Evolutionary conservation across 2,329 filamentous ascomycete genomes (phyloP), one percentile per base, ranked within the genome.

Genomic region (Ophiocordyceps camponoti-leonardi): DNA sequence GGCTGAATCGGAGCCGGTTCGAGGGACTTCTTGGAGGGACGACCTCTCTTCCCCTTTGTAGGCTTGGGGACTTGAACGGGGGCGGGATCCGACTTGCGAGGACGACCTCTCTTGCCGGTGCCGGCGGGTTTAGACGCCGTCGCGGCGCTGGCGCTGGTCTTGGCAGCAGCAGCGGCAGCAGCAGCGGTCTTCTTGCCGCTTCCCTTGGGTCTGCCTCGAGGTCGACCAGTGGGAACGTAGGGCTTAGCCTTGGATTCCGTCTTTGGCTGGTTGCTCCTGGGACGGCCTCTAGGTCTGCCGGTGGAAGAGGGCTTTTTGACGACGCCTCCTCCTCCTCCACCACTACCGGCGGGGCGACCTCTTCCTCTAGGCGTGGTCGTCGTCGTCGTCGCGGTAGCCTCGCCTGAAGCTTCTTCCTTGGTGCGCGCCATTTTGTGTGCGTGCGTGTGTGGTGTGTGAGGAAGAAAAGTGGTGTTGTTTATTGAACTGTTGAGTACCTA

Each of bases 151-250:
- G 22, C 22, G 30, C 19, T 20, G 11, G 40, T 31, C 30, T 28
- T 45, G 46, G 5, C 11, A 11, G 11, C 16, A 11, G 12, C 31
- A n/a, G n/a, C n/a, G n/a, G n/a, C n/a, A n/a, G n/a, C n/a, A n/a
- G n/a, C n/a, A n/a, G n/a, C n/a, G n/a, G n/a, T 49, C 50, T 61
- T 61, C 48, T 58, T 58, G 48, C 54, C 59, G 48, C 56, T 61
- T 51, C 68, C 68, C 47, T 63, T 63, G 37, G 69, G 69, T 11
- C 68, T 65, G 26, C 68, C 68, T n/a, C 69, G 66, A 39, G 66
- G 66, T n/a, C 65, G 62, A 30, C 68, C 68, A 1, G 61, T 62
- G 22, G 67, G 61, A 3, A 55, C 58, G 33, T 65, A 62, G 44
- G 56, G 44, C 20, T 56, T 56, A 16, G 31, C 13, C 31, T 35